Conservation (phyloP, 2,329 filamentous ascomycete species). For the Fusarium newnesense region DNA sequence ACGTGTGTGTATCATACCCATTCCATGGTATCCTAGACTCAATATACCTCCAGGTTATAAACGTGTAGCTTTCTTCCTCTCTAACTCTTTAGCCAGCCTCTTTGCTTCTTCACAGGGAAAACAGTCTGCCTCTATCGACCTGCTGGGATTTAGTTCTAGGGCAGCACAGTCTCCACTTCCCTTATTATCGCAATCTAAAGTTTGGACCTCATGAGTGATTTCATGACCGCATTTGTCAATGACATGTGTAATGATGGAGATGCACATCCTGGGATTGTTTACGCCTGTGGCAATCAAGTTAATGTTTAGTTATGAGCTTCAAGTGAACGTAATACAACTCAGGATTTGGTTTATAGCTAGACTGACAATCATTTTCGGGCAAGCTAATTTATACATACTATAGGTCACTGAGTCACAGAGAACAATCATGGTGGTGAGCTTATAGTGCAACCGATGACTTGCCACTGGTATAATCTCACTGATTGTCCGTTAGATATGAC, state of each 20-base stretch:
- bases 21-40: fast-evolving
- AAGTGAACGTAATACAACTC: fast-evolving
- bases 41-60: fast-evolving
- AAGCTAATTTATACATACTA: background rate
- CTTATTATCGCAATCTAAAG: background rate
- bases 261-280: background rate
- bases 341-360: fast-evolving
- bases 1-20: fast-evolving
- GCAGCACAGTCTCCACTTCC: background rate
- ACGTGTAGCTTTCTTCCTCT: background rate
- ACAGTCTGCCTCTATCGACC: background rate
- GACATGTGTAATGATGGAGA: background rate
- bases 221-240: background rate
- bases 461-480: no score
- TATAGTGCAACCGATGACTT: background rate
- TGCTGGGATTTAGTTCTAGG: background rate
- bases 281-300: fast-evolving
- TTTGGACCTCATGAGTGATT: background rate
- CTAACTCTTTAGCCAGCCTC: background rate
- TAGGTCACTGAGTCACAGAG: no score
- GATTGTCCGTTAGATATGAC: no score
- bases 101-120: background rate
- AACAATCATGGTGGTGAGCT: no score
- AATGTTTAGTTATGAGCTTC: background rate
- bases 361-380: fast-evolving